Conservation (phyloP, 371 early-diverging fungal genomes). For the Mortierella sp. region DNA sequence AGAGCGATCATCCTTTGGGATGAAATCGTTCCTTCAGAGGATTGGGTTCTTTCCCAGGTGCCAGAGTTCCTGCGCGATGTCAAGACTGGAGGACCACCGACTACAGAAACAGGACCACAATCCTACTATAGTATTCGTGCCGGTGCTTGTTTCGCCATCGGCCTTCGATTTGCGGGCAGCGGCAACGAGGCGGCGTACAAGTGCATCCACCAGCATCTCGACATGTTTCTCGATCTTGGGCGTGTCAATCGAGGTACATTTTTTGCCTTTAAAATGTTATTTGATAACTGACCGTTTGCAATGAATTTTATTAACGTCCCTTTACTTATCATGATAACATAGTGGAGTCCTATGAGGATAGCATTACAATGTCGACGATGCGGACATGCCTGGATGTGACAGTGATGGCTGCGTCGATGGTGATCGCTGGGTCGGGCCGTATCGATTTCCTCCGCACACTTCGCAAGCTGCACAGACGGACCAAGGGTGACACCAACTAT, state of each 20-base stretch:
- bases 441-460: conserved; percentile 70
- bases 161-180: conserved; percentile 87
- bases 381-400: conserved; percentile 78
- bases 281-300: not conserved
- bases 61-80: conserved; percentile 70
- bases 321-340: not conserved
- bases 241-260: conserved; percentile 18
- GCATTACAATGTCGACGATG: conserved; percentile 67
- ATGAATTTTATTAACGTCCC: not conserved
- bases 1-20: conserved; percentile 84
- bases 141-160: conserved; percentile 87
- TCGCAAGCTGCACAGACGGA: conserved; percentile 66
- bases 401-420: conserved; percentile 74
- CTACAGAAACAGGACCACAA: conserved; percentile 66
- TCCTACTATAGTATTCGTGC: conserved; percentile 76
- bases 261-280: not conserved
- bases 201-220: conserved; percentile 65
- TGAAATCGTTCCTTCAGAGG: conserved; percentile 66
- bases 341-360: conserved; percentile 69
- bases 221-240: conserved; percentile 63
- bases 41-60: conserved; percentile 79
- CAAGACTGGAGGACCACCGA: conserved; percentile 29
- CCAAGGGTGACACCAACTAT: conserved; percentile 69
- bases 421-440: conserved; percentile 90
- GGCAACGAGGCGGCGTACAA: conserved; percentile 66